Percentiles rank a stretch among this genome's conserved stretches.
These are phyloP conservation scores for Lanzia echinophila DNA, from an alignment of 2,329 filamentous ascomycete species.

Conservation along the genomic window DNA sequence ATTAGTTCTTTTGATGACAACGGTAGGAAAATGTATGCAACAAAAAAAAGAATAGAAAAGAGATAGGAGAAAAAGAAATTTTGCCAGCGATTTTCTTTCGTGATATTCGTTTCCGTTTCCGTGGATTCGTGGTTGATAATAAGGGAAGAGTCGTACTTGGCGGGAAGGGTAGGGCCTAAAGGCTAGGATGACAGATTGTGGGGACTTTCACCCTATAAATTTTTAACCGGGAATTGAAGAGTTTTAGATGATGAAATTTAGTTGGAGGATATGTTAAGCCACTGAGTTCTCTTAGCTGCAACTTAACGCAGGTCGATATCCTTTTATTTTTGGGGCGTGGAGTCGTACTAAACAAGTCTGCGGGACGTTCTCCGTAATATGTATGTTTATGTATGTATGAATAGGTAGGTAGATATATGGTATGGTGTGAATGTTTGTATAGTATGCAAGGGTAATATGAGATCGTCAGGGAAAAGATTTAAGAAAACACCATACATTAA, in stretches of 20 bases:
- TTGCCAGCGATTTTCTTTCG: slow-evolving; percentile 1
- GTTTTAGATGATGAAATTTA: slow-evolving; percentile 16
- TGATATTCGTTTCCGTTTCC: background rate
- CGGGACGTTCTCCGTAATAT: slow-evolving; percentile 3
- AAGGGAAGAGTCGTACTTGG: slow-evolving; percentile 5
- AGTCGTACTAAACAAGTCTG: slow-evolving; percentile 9
- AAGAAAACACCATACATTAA: background rate
- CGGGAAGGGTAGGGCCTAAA: slow-evolving; percentile 13
- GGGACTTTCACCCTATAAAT: slow-evolving; percentile 18
- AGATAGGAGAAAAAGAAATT: slow-evolving; percentile 11
- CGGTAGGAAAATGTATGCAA: slow-evolving; percentile 14
- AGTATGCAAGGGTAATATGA: background rate
- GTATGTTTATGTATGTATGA: background rate
- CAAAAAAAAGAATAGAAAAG: slow-evolving; percentile 4
- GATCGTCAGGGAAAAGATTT: background rate
- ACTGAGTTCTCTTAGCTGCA: slow-evolving; percentile 21
- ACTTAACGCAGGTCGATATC: slow-evolving; percentile 7
- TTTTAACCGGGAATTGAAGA: slow-evolving; percentile 15
- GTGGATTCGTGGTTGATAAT: slow-evolving; percentile 6
- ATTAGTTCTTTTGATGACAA: slow-evolving; percentile 10
- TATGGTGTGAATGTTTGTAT: background rate
- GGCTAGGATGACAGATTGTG: slow-evolving; percentile 14
- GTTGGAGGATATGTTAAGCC: slow-evolving; percentile 17
- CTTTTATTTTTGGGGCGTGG: slow-evolving; percentile 8
- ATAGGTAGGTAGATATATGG: background rate